These are phyloP conservation scores for Thalassiosira mediterranea DNA, from an alignment of 352 stramenopile species.

Conservation along the genomic window DNA sequence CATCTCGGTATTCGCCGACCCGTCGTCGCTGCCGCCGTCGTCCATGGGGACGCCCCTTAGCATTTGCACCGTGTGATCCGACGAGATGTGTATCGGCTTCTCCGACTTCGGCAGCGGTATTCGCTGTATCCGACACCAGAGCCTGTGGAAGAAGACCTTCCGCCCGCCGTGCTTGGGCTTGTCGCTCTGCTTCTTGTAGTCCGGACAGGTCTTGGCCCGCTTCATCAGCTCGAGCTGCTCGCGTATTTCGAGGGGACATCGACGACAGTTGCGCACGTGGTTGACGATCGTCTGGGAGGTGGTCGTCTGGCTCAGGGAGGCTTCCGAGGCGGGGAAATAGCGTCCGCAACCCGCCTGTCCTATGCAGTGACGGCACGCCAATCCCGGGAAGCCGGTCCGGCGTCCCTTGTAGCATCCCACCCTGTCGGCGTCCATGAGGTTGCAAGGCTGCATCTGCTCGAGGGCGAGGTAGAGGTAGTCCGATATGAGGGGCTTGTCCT, in stretches of 20 bases:
- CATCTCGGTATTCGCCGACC: too few species aligned
- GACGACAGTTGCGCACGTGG: conserved; percentile 81
- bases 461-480: conserved; percentile 82
- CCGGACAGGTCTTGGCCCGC: conserved; percentile 60
- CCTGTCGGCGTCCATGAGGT: conserved; percentile 79
- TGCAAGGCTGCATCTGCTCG: conserved; percentile 81
- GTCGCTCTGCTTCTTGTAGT: conserved; percentile 58
- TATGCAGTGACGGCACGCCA: conserved; percentile 80
- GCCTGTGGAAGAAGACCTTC: conserved; percentile 82
- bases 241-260: conserved; percentile 77
- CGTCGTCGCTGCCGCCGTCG: too few species aligned
- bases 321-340: conserved; percentile 74
- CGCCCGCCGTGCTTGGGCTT: conserved; percentile 81
- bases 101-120: conserved; percentile 61
- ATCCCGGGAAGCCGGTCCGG: conserved; percentile 70
- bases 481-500: conserved; percentile 67
- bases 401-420: conserved; percentile 81
- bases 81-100: background rate
- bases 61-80: too few species aligned
- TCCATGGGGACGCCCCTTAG: too few species aligned
- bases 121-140: conserved; percentile 83
- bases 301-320: conserved; percentile 77
- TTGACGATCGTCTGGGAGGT: conserved; percentile 83
- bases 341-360: conserved; percentile 76
- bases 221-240: conserved; percentile 83